A percentile compares a stretch with the other conserved stretches of the same genome.
phyloP scores from a whole-genome alignment of 768 basidiomycete species.

The Lentinula raphanica region DNA sequence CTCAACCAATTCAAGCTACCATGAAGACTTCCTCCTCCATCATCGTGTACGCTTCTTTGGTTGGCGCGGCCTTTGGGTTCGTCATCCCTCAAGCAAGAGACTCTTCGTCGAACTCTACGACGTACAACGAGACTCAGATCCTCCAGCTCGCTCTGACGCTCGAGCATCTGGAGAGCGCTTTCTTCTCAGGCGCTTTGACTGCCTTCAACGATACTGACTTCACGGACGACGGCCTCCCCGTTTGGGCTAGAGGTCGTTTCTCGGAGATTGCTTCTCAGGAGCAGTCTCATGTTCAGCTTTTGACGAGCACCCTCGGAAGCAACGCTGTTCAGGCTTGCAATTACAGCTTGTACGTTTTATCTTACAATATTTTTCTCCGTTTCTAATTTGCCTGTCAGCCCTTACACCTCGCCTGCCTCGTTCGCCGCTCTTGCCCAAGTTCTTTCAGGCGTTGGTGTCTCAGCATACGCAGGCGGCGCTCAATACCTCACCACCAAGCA shows the following conservation, averaged over 20 bases:
- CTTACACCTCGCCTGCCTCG: constrained; percentile 37
- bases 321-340: constrained; percentile 46
- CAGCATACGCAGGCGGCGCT: constrained; percentile 44
- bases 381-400: too few relatives aligned
- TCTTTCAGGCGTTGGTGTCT: constrained; percentile 45
- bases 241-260: constrained; percentile 45
- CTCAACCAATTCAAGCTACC: too few relatives aligned
- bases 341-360: constrained; percentile 61
- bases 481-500: constrained; percentile 36
- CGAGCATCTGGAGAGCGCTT: constrained; percentile 42
- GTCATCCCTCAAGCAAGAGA: background rate
- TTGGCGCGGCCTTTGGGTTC: background rate
- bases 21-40: too few relatives aligned
- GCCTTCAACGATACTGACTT: constrained; percentile 44
- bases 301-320: constrained; percentile 38
- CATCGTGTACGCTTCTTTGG: background rate
- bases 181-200: constrained; percentile 38
- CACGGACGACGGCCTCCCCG: constrained; percentile 39
- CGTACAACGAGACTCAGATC: background rate
- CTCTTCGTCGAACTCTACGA: background rate
- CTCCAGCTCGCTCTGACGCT: constrained; percentile 14
- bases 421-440: constrained; percentile 47
- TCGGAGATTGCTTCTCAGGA: constrained; percentile 53
- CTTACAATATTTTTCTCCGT: too few relatives aligned
- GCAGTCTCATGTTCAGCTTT: constrained; percentile 45